Base-by-base conservation (phyloP, 1,139 yeast genomes). In the Geotrichum macrosporum region DNA sequence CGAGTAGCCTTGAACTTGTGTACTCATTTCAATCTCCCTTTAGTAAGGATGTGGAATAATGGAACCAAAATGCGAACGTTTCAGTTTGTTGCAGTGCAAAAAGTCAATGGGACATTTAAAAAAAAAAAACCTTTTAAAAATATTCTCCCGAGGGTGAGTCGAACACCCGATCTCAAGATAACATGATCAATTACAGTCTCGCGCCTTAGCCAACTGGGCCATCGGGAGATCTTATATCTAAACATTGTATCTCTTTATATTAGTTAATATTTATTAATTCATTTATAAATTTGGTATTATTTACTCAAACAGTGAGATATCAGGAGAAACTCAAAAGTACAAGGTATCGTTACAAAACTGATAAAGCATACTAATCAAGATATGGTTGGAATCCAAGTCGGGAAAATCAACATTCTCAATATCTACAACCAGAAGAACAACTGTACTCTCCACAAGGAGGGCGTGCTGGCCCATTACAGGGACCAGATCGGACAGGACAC, bases 131-230 rank as follows among this genome's bases (percentile, higher is more conserved):
- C n/a, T n/a, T n/a, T n/a, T n/a, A n/a, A n/a, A n/a, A n/a, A n/a
- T n/a, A n/a, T n/a, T 62, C 83, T 78, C 83, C 78, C 73, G 81
- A 80, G 82, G 80, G 83, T 73, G 83, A 78, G 77, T 78, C 82
- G 83, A 78, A 78, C 83, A 74, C 83, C 80, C 82, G 83, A 77
- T 78, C 81, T 77, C 80, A 76, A 78, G 82, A 77, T 78, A n/a
- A n/a, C n/a, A n/a, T n/a, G n/a, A n/a, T n/a, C n/a, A n/a, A 71
- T 78, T 78, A 78, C 83, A 78, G 83, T 77, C 83, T 78, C 79
- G 80, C 82, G 83, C 83, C 81, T 77, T 78, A 78, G 61, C 83
- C 82, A 77, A 77, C 83, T 78, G 76, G 81, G 40, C 39, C 34
- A 41, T 41, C 39, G 22, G 45, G 45, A 41, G 45, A 24, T n/a